A percentile compares a stretch with the other conserved stretches of the same genome.
These are phyloP conservation scores for Saccharomycopsis babjevae DNA, from an alignment of 805 yeast species.

Conservation along the genomic window DNA sequence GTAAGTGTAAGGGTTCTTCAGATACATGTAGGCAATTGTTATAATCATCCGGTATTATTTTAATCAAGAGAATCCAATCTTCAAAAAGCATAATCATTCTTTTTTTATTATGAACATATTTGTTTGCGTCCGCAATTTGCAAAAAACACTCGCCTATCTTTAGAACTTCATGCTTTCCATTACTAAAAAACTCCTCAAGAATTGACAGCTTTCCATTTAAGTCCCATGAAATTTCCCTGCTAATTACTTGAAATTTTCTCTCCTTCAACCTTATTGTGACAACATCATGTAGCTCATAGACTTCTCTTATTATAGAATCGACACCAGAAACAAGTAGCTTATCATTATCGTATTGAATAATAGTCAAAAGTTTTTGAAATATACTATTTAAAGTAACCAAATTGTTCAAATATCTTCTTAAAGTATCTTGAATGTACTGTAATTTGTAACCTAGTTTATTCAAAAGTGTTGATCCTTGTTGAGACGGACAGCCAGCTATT, in stretches of 20 bases:
- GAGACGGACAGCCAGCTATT: background rate
- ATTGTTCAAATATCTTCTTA: background rate
- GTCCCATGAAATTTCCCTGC: conserved; percentile 11
- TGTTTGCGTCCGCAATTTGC: background rate
- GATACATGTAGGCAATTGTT: conserved; percentile 11
- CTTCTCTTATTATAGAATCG: background rate
- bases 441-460: background rate
- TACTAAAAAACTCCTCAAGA: conserved; percentile 10
- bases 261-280: conserved; percentile 4
- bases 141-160: background rate
- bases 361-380: background rate
- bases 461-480: conserved; percentile 1
- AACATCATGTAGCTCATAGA: conserved; percentile 4
- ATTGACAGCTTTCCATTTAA: background rate
- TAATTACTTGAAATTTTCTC: conserved; percentile 11
- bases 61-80: conserved; percentile 15
- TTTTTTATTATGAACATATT: conserved; percentile 15
- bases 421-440: background rate
- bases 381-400: background rate
- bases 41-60: conserved; percentile 6
- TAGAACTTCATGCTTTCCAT: background rate
- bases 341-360: background rate
- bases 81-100: conserved; percentile 15
- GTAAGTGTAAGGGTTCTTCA: conserved; percentile 14
- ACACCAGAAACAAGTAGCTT: background rate